Percentiles rank a stretch among this genome's conserved stretches.
phyloP scores from a whole-genome alignment of 768 basidiomycete genomes.

The Tylopilus felleus region DNA sequence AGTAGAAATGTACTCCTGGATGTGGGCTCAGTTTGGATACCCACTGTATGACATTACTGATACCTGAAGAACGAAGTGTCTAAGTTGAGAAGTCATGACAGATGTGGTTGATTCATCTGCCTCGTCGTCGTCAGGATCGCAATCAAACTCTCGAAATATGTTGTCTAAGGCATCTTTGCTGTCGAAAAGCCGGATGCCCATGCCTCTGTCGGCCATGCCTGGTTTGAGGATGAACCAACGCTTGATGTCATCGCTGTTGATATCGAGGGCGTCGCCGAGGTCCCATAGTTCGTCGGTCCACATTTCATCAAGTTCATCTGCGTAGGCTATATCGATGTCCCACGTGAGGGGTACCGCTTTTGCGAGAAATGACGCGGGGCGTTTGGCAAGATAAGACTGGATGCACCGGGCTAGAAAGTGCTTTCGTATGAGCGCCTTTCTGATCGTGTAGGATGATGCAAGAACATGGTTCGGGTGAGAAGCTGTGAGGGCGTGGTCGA shows the following conservation, averaged over 20 bases:
- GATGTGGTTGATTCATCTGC: constrained; percentile 44
- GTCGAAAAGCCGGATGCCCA: constrained; percentile 90
- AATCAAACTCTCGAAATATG: constrained; percentile 84
- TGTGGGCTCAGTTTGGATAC: constrained; percentile 2
- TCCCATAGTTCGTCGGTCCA: constrained; percentile 94
- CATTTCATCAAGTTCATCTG: constrained; percentile 93
- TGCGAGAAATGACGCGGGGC: constrained; percentile 53
- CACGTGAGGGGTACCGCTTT: constrained; percentile 68
- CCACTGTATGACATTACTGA: constrained; percentile 1
- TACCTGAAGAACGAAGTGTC: constrained; percentile 97
- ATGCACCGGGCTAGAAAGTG: constrained; percentile 82
- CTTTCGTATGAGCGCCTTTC: constrained; percentile 93
- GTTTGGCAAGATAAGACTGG: constrained; percentile 69
- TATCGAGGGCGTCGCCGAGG: constrained; percentile 59
- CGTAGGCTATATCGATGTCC: constrained; percentile 82
- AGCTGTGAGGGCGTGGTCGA: constrained; percentile 74
- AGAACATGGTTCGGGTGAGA: constrained; percentile 48
- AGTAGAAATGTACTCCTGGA: constrained; percentile 77
- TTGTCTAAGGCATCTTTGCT: constrained; percentile 63
- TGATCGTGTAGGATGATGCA: constrained; percentile 81
- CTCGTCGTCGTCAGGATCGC: constrained; percentile 49
- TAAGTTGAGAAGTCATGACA: constrained; percentile 79
- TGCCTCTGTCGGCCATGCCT: constrained; percentile 94
- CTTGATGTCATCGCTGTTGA: constrained; percentile 17
- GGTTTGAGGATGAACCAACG: constrained; percentile 97